Conservation (phyloP, 768 basidiomycete species). For the Lyophyllum decastes region DNA sequence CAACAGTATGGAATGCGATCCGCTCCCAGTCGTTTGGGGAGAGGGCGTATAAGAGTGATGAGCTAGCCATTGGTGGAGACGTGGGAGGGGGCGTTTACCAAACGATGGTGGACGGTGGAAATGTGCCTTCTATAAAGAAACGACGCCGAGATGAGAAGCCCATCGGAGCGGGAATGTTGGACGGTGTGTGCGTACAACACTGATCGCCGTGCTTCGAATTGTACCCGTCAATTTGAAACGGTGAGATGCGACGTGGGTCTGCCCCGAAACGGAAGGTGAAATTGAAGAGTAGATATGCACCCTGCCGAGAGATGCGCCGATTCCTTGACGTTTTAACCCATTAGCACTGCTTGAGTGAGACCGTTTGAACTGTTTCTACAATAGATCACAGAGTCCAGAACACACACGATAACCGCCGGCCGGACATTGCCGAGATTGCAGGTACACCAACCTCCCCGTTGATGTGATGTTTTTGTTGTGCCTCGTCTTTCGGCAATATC, state of each 20-base stretch:
- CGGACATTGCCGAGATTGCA: background rate
- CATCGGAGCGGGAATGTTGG: constrained; percentile 13
- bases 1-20: constrained; percentile 42
- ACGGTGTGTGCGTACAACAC: constrained; percentile 7
- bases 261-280: background rate
- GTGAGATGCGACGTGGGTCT: background rate
- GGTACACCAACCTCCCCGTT: background rate
- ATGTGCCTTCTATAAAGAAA: background rate
- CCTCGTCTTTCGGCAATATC: background rate
- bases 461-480: constrained; percentile 1
- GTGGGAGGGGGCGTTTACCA: constrained; percentile 9
- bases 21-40: constrained; percentile 36
- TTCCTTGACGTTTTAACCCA: background rate
- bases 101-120: constrained; percentile 3
- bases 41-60: constrained; percentile 19
- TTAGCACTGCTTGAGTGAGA: background rate
- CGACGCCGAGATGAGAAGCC: constrained; percentile 3
- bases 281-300: background rate
- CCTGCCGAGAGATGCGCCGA: background rate
- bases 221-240: constrained; percentile 12
- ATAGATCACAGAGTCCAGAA: background rate
- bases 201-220: constrained; percentile 19
- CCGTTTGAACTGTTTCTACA: background rate
- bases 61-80: constrained; percentile 12
- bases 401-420: background rate